These are phyloP conservation scores for Citropsis articulata DNA, from an alignment of 345 rosid genomes.

Conservation along the genomic window DNA sequence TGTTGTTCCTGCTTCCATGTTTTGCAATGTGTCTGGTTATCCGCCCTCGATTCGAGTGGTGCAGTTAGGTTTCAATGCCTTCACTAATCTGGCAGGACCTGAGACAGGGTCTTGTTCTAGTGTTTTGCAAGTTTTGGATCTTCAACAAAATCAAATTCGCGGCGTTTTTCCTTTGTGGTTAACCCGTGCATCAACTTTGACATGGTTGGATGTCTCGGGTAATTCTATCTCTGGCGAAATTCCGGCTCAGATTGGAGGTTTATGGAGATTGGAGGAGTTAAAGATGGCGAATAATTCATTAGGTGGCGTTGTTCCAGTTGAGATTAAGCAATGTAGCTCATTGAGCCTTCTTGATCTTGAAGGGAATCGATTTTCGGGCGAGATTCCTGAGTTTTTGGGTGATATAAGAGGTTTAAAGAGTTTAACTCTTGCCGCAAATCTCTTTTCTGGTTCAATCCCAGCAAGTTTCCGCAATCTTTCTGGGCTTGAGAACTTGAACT, in stretches of 20 bases:
- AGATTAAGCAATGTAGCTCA: conserved; percentile 60
- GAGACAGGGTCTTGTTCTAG: conserved; percentile 45
- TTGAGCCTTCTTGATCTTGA: conserved; percentile 62
- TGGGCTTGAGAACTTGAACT: conserved; percentile 49
- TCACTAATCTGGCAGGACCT: conserved; percentile 46
- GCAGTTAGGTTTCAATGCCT: conserved; percentile 62
- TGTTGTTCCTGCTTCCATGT: conserved; percentile 52
- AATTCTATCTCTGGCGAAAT: conserved; percentile 64
- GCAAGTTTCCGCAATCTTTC: conserved; percentile 42
- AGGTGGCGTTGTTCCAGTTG: conserved; percentile 51
- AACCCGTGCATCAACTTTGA: conserved; percentile 38
- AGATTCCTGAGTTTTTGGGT: conserved; percentile 63
- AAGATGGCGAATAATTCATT: conserved; percentile 72
- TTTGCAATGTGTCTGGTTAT: conserved; percentile 55
- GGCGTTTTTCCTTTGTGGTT: conserved; percentile 74
- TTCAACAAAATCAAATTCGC: conserved; percentile 50
- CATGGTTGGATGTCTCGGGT: conserved; percentile 61
- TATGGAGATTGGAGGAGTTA: conserved; percentile 54
- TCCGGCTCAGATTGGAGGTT: conserved; percentile 57
- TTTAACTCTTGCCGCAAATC: conserved; percentile 60
- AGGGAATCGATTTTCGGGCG: conserved; percentile 62
- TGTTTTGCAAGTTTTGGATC: conserved; percentile 57
- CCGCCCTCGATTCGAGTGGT: conserved; percentile 53
- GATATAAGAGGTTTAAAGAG: conserved; percentile 52
- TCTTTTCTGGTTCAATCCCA: conserved; percentile 67